A percentile compares a stretch with the other conserved stretches of the same genome.
Conservation (phyloP, 1,284 basidiomycete species). For the Puccinia horiana region DNA sequence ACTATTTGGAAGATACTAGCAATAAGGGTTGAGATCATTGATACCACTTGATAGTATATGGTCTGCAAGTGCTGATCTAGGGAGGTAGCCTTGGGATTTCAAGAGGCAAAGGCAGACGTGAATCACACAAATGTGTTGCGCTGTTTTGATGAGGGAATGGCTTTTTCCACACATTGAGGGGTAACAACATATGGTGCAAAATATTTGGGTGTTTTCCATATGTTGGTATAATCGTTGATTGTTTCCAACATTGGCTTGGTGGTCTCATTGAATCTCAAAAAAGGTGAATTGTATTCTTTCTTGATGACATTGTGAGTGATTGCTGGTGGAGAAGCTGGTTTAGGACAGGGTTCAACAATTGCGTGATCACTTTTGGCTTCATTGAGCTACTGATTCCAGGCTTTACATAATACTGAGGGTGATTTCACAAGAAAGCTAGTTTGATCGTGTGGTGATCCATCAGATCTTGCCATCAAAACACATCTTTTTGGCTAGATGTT, state of each 20-base stretch:
- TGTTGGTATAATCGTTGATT: background rate
- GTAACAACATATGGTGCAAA: background rate
- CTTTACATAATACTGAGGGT: no score
- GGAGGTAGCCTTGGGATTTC: background rate
- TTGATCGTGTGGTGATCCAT: no score
- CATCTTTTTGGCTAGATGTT: no score
- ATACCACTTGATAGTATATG: background rate
- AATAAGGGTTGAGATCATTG: background rate
- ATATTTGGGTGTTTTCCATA: background rate
- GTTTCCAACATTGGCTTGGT: background rate
- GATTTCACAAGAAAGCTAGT: no score
- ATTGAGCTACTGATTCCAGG: no score
- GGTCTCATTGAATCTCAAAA: background rate
- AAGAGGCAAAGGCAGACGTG: background rate
- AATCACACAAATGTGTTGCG: conserved; percentile 18
- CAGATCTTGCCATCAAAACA: no score
- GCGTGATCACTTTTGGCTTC: background rate
- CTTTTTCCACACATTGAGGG: conserved; percentile 22
- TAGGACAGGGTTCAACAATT: background rate
- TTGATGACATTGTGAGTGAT: background rate
- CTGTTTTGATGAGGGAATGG: background rate
- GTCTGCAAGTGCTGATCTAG: conserved; percentile 1
- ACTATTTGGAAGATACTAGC: background rate
- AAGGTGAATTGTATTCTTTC: conserved; percentile 8
- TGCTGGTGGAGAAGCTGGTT: background rate